These are phyloP conservation scores for Pythium myriotylum DNA, from an alignment of 352 stramenopile genomes.

Conservation along the genomic window DNA sequence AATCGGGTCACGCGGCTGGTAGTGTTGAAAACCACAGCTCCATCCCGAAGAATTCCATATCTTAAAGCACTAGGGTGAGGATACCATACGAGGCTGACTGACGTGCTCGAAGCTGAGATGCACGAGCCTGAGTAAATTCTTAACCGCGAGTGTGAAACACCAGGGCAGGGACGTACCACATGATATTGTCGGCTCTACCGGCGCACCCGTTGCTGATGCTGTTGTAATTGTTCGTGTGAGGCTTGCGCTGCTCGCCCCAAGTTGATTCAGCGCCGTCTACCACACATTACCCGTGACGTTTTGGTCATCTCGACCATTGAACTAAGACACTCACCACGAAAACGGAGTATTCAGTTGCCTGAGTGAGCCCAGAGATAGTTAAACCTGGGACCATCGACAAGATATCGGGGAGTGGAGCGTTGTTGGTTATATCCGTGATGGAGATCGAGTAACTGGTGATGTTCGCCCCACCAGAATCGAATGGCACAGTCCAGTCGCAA, in stretches of 20 bases:
- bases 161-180: neutral
- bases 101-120: constrained; percentile 35
- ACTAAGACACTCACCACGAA: constrained; percentile 32
- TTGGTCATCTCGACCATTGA: no score
- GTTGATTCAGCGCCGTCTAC: no score
- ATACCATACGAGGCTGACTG: constrained; percentile 48
- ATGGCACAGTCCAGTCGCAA: constrained; percentile 37
- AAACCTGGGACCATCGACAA: neutral
- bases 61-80: constrained; percentile 36
- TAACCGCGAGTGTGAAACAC: no score
- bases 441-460: constrained; percentile 37
- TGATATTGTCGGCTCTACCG: no score
- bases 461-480: constrained; percentile 39
- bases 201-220: no score
- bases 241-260: no score
- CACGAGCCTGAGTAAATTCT: no score
- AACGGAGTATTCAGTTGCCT: constrained; percentile 40
- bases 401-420: neutral
- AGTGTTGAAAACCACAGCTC: constrained; percentile 19
- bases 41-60: constrained; percentile 47
- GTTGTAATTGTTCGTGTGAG: neutral
- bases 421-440: constrained; percentile 9
- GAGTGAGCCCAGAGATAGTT: constrained; percentile 8
- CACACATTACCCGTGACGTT: neutral
- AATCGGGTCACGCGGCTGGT: constrained; percentile 6